These are phyloP conservation scores for Talaromyces sp. DNA, from an alignment of 2,329 filamentous ascomycete species.

Conservation along the genomic window DNA sequence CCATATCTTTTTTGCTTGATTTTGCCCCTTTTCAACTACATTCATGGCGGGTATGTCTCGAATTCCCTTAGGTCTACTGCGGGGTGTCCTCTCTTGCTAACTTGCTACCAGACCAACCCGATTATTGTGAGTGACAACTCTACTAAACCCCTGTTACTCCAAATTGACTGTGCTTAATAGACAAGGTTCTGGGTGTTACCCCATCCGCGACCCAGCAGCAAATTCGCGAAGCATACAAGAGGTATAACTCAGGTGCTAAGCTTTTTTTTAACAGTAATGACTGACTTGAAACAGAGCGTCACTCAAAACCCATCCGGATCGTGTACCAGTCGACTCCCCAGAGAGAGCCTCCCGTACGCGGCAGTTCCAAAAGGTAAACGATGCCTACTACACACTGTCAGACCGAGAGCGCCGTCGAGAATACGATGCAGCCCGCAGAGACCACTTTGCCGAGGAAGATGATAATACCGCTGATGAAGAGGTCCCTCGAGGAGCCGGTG, in stretches of 20 bases:
- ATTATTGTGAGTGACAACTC: slow-evolving; percentile 35
- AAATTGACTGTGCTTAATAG: slow-evolving; percentile 37
- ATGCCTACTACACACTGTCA: slow-evolving; percentile 87
- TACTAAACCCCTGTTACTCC: neutral
- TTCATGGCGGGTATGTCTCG: slow-evolving; percentile 5
- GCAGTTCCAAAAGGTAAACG: slow-evolving; percentile 86
- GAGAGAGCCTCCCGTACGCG: slow-evolving; percentile 77
- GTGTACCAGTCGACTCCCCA: slow-evolving; percentile 75
- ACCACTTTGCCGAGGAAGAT: slow-evolving; percentile 46
- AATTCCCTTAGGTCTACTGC: neutral
- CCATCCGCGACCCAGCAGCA: slow-evolving; percentile 73
- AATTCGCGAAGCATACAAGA: slow-evolving; percentile 92
- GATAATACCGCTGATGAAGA: slow-evolving; percentile 47
- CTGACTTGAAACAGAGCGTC: slow-evolving; percentile 60
- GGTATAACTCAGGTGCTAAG: slow-evolving; percentile 40
- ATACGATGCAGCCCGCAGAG: slow-evolving; percentile 69
- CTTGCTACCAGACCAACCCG: slow-evolving; percentile 20
- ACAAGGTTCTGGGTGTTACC: slow-evolving; percentile 67
- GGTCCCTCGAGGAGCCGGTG: slow-evolving; percentile 40
- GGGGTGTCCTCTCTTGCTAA: neutral
- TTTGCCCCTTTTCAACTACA: neutral
- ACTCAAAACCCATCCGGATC: slow-evolving; percentile 88
- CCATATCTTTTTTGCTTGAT: neutral
- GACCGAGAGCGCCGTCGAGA: slow-evolving; percentile 71
- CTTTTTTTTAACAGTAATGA: neutral